Percentiles rank a stretch among this genome's conserved stretches.
Evolutionary conservation across 2,329 filamentous ascomycete genomes (phyloP).

Genomic region (Aspergillus sp.): DNA sequence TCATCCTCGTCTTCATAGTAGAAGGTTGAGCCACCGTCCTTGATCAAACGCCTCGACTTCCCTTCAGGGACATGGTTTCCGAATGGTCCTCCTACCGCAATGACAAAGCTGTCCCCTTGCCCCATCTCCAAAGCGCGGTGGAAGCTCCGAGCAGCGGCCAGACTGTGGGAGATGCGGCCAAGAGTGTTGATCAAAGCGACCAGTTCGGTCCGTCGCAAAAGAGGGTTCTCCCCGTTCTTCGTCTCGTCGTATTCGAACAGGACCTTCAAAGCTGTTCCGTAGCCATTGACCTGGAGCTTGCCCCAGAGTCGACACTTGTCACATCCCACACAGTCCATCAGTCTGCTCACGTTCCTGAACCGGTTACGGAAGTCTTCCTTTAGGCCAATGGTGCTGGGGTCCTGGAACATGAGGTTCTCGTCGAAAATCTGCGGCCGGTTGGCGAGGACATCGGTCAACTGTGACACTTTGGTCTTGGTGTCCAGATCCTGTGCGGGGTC

Average conservation of each 20-base stretch:
- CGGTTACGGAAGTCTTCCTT: conserved; percentile 98
- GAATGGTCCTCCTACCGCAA: conserved; percentile 22
- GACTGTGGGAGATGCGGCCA: conserved; percentile 75
- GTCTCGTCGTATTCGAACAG: conserved; percentile 85
- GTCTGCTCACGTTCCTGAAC: conserved; percentile 90
- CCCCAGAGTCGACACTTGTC: conserved; percentile 99
- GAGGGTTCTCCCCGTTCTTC: conserved; percentile 59
- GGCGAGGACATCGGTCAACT: conserved; percentile 66
- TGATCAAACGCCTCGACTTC: conserved; percentile 17
- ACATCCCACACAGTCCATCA: conserved; percentile 98
- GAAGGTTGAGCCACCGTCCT: conserved; percentile 29
- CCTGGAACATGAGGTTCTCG: conserved; percentile 89
- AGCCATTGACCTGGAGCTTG: conserved; percentile 91
- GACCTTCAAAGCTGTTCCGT: conserved; percentile 90
- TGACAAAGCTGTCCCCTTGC: conserved; percentile 24
- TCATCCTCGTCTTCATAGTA: conserved; percentile 38
- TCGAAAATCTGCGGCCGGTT: conserved; percentile 77
- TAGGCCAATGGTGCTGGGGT: conserved; percentile 59
- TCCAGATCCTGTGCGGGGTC: conserved; percentile 71
- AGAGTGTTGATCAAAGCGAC: conserved; percentile 95
- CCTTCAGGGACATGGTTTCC: conserved; percentile 14
- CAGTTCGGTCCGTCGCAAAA: conserved; percentile 81
- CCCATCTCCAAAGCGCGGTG: conserved; percentile 42
- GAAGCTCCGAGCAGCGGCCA: conserved; percentile 73
- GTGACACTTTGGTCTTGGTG: conserved; percentile 78